Conservation (phyloP, 2,329 filamentous ascomycete species). For the Exophiala sp. region DNA sequence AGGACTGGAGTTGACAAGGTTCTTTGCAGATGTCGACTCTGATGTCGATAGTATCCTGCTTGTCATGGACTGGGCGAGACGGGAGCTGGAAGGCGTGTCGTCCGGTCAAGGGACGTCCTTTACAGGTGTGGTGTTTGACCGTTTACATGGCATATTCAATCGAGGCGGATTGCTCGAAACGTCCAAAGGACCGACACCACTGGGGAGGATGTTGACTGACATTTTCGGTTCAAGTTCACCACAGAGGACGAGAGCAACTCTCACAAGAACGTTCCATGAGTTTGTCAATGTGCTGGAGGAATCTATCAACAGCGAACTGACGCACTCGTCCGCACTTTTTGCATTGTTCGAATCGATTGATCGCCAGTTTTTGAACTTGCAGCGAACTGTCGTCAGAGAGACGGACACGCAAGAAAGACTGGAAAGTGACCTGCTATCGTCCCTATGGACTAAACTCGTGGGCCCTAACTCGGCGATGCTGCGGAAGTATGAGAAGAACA, state of each 20-base stretch:
- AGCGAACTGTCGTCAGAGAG: slow-evolving; percentile 80
- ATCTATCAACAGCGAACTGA: slow-evolving; percentile 78
- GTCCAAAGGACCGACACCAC: slow-evolving; percentile 55
- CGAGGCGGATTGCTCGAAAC: slow-evolving; percentile 45
- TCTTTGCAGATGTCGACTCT: slow-evolving; percentile 89
- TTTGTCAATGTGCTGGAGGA: slow-evolving; percentile 86
- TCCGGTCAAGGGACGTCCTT: slow-evolving; percentile 44
- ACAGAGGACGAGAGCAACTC: slow-evolving; percentile 73
- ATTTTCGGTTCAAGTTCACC: slow-evolving; percentile 77
- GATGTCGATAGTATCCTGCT: slow-evolving; percentile 90
- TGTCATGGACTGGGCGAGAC: slow-evolving; percentile 93
- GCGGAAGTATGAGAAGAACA: slow-evolving; percentile 91
- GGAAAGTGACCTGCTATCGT: slow-evolving; percentile 76
- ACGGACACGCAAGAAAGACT: slow-evolving; percentile 73
- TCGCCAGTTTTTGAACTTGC: slow-evolving; percentile 82
- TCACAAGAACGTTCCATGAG: slow-evolving; percentile 84
- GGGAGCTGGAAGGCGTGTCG: slow-evolving; percentile 71
- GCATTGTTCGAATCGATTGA: slow-evolving; percentile 90
- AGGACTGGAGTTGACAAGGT: slow-evolving; percentile 79
- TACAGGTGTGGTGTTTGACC: slow-evolving; percentile 63
- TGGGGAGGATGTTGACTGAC: slow-evolving; percentile 66
- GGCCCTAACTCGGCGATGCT: slow-evolving; percentile 70
- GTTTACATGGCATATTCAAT: slow-evolving; percentile 74
- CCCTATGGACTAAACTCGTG: slow-evolving; percentile 80
- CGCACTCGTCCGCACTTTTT: slow-evolving; percentile 75